Evolutionary conservation across 2,329 filamentous ascomycete species (phyloP), one percentile per base, ranked within the genome.

Genomic region (Aspergillus unguis): DNA sequence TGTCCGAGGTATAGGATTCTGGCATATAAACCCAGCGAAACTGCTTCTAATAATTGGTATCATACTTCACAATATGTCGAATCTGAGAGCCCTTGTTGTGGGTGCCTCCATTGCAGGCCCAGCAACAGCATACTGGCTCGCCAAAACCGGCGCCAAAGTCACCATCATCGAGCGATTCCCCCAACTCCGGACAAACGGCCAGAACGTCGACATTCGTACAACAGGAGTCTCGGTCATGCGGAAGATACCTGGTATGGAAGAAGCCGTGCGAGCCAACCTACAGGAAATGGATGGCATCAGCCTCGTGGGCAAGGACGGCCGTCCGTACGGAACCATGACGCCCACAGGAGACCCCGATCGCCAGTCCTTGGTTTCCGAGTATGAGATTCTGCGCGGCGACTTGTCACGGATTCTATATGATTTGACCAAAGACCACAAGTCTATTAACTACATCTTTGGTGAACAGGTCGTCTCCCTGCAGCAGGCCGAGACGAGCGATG

Each of bases 151-250:
- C 3, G 37, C 37, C 9, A 49, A 33, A 5, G 47, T 49, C 10
- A 49, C 47, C 9, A 11, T 49, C 9, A 43, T 49, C 38, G 38
- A 49, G 37, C 38, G 47, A 8, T 49, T 49, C 37, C 9, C 36
- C 3, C 26, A 43, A 3, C 10, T 49, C 2, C 37, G 47, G 11
- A 33, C 47, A 5, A 49, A 35, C 17, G 47, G 47, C 27, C 47
- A 42, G 4, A 31, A 40, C 3, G 33, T 49, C 28, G 47, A 49
- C 17, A 49, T 49, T 23, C 37, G 47, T 5, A 43, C 26, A 3
- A 17, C 29, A 5, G 47, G 47, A 4, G 37, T 49, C 10, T 28
- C 28, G 5, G 47, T 49, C 6, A 42, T 49, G 38, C 27, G 37
- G 10, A 26, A 26, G 2, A 49, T 49, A 5, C 35, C 45, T 25